These are phyloP conservation scores for Ophiocordyceps camponoti-saundersi DNA, from an alignment of 2,329 filamentous ascomycete genomes.

Conservation along the genomic window DNA sequence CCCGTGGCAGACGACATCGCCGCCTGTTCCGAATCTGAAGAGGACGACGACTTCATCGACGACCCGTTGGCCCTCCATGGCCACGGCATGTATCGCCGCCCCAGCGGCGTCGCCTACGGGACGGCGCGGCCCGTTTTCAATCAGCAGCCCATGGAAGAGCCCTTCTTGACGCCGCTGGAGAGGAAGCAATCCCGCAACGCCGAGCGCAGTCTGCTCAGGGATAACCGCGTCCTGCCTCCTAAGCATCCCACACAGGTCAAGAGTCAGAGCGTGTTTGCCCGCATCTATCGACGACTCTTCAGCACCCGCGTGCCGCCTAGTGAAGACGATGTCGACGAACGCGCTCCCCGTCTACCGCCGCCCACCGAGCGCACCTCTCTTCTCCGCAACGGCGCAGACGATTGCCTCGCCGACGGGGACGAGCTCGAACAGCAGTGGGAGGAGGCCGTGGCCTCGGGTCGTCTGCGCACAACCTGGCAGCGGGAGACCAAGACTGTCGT, in stretches of 20 bases:
- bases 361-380: not conserved
- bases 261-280: constrained; percentile 16
- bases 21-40: constrained; percentile 41
- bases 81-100: constrained; percentile 53
- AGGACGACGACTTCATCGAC: constrained; percentile 13
- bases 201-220: constrained; percentile 42
- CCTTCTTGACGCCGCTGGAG: constrained; percentile 35
- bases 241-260: constrained; percentile 27
- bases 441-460: constrained; percentile 62
- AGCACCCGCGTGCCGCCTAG: constrained; percentile 34
- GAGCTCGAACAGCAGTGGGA: constrained; percentile 59
- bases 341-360: constrained; percentile 21
- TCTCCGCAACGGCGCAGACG: constrained; percentile 1
- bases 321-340: constrained; percentile 20
- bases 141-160: constrained; percentile 28
- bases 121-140: constrained; percentile 55
- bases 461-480: constrained; percentile 81
- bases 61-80: constrained; percentile 18
- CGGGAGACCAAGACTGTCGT: constrained; percentile 70
- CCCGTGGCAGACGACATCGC: constrained; percentile 52
- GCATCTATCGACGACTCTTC: constrained; percentile 30
- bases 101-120: constrained; percentile 59
- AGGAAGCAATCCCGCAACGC: constrained; percentile 37
- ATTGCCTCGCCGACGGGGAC: constrained; percentile 28
- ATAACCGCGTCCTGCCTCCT: constrained; percentile 48